These are phyloP conservation scores for Camellia oleifera DNA, from an alignment of 179 eudicot species.

Conservation along the genomic window DNA sequence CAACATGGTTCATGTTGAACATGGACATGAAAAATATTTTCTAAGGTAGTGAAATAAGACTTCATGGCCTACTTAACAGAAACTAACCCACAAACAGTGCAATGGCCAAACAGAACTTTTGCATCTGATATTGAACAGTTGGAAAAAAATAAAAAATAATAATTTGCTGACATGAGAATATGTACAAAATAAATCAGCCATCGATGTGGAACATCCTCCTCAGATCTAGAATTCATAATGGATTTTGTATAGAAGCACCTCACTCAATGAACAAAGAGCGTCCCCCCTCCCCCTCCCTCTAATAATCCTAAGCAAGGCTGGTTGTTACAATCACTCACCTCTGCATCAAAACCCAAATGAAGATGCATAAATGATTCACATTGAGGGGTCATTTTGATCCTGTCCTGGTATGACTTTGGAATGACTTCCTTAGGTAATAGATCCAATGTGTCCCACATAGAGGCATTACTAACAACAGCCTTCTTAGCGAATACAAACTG, in stretches of 20 bases:
- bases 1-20: not conserved
- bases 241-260: not conserved
- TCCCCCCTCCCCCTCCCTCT: too few relatives aligned
- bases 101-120: not conserved
- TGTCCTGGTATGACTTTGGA: constrained; percentile 63
- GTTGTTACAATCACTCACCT: constrained; percentile 41
- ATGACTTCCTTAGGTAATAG: constrained; percentile 63
- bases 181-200: not conserved
- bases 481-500: constrained; percentile 92
- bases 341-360: constrained; percentile 90
- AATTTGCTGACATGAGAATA: not conserved
- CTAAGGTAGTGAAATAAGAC: not conserved
- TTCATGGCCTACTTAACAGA: not conserved
- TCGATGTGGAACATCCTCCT: not conserved
- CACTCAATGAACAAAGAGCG: too few relatives aligned
- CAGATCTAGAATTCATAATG: not conserved
- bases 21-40: not conserved
- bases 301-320: not conserved
- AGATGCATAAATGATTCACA: constrained; percentile 99
- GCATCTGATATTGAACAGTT: not conserved
- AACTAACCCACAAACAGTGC: not conserved
- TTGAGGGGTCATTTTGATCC: constrained; percentile 65
- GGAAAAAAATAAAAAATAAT: not conserved
- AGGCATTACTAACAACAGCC: constrained; percentile 96
- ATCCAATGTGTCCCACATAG: constrained; percentile 94